phyloP scores from a whole-genome alignment of 2,329 filamentous ascomycete genomes.

The Colletotrichum coccodes region DNA sequence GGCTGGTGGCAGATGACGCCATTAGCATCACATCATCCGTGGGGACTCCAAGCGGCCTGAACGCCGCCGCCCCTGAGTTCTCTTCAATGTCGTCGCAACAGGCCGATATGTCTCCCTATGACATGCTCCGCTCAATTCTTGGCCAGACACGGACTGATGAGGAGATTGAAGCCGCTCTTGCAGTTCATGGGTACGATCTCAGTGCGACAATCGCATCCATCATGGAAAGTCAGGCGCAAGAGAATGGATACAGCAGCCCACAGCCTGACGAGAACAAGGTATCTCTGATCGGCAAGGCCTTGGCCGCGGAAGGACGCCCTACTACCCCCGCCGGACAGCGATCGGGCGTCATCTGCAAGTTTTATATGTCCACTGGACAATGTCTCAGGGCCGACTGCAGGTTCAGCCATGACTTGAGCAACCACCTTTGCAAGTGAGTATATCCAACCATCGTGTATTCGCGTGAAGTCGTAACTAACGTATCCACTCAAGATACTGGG shows the following conservation, averaged over 20 bases:
- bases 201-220: conserved; percentile 91
- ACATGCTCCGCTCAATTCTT: conserved; percentile 95
- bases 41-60: conserved; percentile 75
- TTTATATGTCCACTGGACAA: conserved; percentile 94
- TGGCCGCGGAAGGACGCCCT: conserved; percentile 79
- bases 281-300: conserved; percentile 89
- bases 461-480: not conserved
- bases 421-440: conserved; percentile 96
- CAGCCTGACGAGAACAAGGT: conserved; percentile 66
- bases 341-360: conserved; percentile 94
- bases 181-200: conserved; percentile 90
- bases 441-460: not conserved
- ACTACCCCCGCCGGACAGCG: conserved; percentile 81
- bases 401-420: conserved; percentile 96
- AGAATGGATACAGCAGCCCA: conserved; percentile 47
- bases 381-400: conserved; percentile 95
- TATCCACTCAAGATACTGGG: conserved; percentile 77
- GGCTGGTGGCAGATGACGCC: conserved; percentile 91
- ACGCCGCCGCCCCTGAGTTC: conserved; percentile 85
- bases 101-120: conserved; percentile 95
- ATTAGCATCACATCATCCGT: conserved; percentile 82
- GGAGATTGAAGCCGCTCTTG: conserved; percentile 91
- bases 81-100: conserved; percentile 69
- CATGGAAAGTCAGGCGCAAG: conserved; percentile 75
- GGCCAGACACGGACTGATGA: conserved; percentile 91